Conservation (phyloP, 2,329 filamentous ascomycete genomes). For the Aaosphaeria pasadenensis region DNA sequence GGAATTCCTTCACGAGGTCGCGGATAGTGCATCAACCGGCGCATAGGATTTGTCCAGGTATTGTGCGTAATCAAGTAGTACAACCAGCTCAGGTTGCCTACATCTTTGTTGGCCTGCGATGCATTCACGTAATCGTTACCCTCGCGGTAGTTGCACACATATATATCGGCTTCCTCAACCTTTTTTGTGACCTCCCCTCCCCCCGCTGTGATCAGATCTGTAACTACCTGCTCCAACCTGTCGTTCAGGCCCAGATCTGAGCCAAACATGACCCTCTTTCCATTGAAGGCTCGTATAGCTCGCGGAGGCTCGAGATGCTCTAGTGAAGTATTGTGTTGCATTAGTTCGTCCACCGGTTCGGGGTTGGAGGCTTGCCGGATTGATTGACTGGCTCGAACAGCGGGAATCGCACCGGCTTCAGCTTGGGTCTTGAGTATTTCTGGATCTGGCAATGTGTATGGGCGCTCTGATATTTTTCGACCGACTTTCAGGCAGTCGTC, state of each 20-base stretch:
- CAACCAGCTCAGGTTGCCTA: conserved; percentile 91
- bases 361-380: conserved; percentile 34
- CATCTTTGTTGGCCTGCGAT: conserved; percentile 72
- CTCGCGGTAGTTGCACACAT: conserved; percentile 83
- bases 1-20: conserved; percentile 72
- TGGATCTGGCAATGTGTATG: conserved; percentile 82
- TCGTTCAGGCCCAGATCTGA: conserved; percentile 68
- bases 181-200: conserved; percentile 67
- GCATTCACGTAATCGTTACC: conserved; percentile 75
- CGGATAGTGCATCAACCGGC: conserved; percentile 86
- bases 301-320: conserved; percentile 19
- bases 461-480: conserved; percentile 82
- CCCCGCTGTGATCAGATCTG: conserved; percentile 66
- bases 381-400: conserved; percentile 48
- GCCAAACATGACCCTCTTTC: conserved; percentile 74
- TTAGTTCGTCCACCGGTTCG: conserved; percentile 23
- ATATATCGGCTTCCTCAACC: conserved; percentile 73
- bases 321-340: conserved; percentile 13
- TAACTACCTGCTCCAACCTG: conserved; percentile 65
- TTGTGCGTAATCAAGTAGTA: conserved; percentile 89
- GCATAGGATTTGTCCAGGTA: conserved; percentile 80
- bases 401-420: conserved; percentile 18
- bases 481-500: conserved; percentile 94
- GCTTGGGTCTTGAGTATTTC: conserved; percentile 60
- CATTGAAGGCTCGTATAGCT: conserved; percentile 63